These are phyloP conservation scores for Aspergillus melleus DNA, from an alignment of 2,329 filamentous ascomycete genomes.

Conservation along the genomic window DNA sequence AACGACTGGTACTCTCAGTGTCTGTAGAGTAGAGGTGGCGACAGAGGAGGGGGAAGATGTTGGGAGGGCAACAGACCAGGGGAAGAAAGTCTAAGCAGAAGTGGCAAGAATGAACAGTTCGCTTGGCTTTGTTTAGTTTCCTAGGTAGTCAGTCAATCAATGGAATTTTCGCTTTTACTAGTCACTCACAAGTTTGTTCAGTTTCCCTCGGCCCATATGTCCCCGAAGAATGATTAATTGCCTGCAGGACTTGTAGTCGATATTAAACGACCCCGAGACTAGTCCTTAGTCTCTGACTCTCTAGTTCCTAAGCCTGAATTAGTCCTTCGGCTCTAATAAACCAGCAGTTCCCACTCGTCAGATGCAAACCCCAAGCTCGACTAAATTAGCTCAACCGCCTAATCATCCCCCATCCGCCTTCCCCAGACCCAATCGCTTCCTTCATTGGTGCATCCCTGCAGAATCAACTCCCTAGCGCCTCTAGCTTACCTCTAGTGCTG, in stretches of 20 bases:
- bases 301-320: no score
- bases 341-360: neutral
- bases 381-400: neutral
- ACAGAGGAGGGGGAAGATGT: neutral
- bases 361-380: neutral
- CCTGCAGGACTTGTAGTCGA: neutral
- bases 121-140: neutral
- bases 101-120: neutral
- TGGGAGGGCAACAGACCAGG: neutral
- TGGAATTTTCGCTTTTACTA: neutral
- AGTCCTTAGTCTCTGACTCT: no score
- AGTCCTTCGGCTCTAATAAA: neutral
- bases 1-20: slow-evolving; percentile 44
- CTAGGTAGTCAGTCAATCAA: neutral
- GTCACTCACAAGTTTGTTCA: no score
- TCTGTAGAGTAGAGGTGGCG: slow-evolving; percentile 19
- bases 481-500: neutral
- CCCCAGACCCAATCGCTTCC: neutral
- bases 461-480: neutral
- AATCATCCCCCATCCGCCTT: neutral
- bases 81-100: neutral
- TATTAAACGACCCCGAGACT: neutral
- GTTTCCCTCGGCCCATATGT: neutral
- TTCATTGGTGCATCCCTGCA: neutral
- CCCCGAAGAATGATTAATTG: neutral